Conservation (phyloP, 768 basidiomycete species). For the Leccinum imitatum region DNA sequence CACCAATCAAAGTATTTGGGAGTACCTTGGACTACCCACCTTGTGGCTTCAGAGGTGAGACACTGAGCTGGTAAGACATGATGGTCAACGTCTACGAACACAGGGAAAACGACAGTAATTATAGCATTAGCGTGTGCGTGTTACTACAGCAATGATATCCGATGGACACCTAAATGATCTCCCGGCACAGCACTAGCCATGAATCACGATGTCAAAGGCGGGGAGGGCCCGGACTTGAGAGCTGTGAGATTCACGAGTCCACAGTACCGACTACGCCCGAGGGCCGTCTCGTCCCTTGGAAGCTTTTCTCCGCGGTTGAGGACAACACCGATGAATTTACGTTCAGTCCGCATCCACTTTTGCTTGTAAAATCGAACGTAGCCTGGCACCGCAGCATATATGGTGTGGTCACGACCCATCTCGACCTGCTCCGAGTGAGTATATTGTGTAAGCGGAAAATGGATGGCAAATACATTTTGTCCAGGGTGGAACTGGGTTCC, state of each 20-base stretch:
- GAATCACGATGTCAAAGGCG: slow-evolving; percentile 4
- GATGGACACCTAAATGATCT: slow-evolving; percentile 2
- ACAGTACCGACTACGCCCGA: slow-evolving; percentile 85
- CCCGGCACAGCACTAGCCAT: neutral
- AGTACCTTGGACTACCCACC: slow-evolving; percentile 29
- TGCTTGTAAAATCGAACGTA: slow-evolving; percentile 93
- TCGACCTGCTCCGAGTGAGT: slow-evolving; percentile 57
- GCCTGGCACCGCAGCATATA: slow-evolving; percentile 88
- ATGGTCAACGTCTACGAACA: slow-evolving; percentile 3
- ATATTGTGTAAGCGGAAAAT: neutral
- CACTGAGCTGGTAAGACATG: slow-evolving; percentile 40
- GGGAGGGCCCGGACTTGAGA: slow-evolving; percentile 16
- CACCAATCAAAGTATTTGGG: neutral
- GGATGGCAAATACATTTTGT: slow-evolving; percentile 66
- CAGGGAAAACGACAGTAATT: slow-evolving; percentile 11
- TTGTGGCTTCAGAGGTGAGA: slow-evolving; percentile 38
- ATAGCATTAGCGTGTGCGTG: slow-evolving; percentile 9
- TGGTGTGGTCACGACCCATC: slow-evolving; percentile 92
- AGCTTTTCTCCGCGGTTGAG: slow-evolving; percentile 70
- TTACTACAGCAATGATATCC: slow-evolving; percentile 21
- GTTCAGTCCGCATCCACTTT: slow-evolving; percentile 69
- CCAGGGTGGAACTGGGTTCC: slow-evolving; percentile 93
- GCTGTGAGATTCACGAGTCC: slow-evolving; percentile 67
- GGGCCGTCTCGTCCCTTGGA: slow-evolving; percentile 71
- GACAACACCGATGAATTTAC: slow-evolving; percentile 83